These are phyloP conservation scores for Meripilus lineatus DNA, from an alignment of 1,284 basidiomycete genomes.

Conservation along the genomic window DNA sequence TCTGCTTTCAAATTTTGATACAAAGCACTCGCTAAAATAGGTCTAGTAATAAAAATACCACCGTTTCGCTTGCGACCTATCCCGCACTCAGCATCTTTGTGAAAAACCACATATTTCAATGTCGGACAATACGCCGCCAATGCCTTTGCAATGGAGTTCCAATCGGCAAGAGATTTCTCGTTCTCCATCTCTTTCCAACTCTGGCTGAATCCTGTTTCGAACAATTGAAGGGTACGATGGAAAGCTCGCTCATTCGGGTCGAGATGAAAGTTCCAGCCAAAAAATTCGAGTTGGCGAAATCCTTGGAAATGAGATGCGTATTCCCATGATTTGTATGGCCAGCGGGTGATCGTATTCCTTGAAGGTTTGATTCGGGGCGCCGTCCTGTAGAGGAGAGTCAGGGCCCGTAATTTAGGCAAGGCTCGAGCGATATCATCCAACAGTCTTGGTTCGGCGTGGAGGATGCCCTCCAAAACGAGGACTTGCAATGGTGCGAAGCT, in stretches of 20 bases:
- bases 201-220: neutral
- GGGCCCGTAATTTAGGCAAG: conserved; percentile 4
- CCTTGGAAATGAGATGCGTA: conserved; percentile 1
- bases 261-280: conserved; percentile 4
- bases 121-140: neutral
- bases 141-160: neutral
- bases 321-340: conserved; percentile 7
- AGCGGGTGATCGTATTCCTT: neutral
- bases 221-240: neutral
- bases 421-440: neutral
- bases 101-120: neutral
- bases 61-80: too few species aligned
- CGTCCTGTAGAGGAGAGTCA: conserved; percentile 1
- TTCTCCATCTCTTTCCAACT: neutral
- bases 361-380: neutral
- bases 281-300: conserved; percentile 4
- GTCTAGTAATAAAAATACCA: too few species aligned
- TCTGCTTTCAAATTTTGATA: too few species aligned
- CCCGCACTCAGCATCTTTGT: too few species aligned
- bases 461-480: conserved; percentile 3
- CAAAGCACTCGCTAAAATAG: too few species aligned
- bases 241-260: neutral
- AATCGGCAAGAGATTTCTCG: neutral
- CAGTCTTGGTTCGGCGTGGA: neutral
- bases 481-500: neutral